Evolutionary conservation across 2,329 filamentous ascomycete species (phyloP).

Genomic region (Ceratocystiopsis brevicomis): DNA sequence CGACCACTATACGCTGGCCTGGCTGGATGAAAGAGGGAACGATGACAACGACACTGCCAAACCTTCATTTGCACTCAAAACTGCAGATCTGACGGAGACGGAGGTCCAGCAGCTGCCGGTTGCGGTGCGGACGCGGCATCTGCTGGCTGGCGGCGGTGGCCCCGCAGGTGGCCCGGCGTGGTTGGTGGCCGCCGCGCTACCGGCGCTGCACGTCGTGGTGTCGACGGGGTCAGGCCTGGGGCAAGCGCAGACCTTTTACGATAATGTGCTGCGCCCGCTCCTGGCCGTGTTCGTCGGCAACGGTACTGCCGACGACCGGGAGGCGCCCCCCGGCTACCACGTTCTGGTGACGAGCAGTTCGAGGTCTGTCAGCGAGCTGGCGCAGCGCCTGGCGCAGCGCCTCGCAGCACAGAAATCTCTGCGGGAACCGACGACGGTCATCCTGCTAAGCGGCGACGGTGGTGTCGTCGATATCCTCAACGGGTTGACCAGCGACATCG

Average conservation of each 20-base stretch:
- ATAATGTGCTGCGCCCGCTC: conserved; percentile 34
- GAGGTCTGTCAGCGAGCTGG: conserved; percentile 45
- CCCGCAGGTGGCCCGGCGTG: conserved; percentile 15
- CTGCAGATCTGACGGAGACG: conserved; percentile 8
- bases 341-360: conserved; percentile 45
- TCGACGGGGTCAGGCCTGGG: conserved; percentile 48
- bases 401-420: too few species aligned
- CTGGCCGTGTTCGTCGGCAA: conserved; percentile 23
- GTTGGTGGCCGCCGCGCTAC: conserved; percentile 10
- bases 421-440: too few species aligned
- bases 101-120: conserved; percentile 16
- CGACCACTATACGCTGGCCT: too few species aligned
- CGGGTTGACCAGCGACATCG: conserved; percentile 13
- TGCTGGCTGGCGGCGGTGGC: conserved; percentile 14
- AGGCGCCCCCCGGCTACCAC: conserved; percentile 19
- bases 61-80: conserved; percentile 8
- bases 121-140: conserved; percentile 17
- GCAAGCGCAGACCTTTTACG: conserved; percentile 35
- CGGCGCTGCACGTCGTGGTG: conserved; percentile 42
- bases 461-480: neutral
- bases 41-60: neutral
- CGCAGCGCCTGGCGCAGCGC: conserved; percentile 12
- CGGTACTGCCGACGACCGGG: neutral
- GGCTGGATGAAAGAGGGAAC: neutral
- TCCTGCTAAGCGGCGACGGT: too few species aligned